Conservation (phyloP, 257 asterid species). For the Marsdenia floribunda region DNA sequence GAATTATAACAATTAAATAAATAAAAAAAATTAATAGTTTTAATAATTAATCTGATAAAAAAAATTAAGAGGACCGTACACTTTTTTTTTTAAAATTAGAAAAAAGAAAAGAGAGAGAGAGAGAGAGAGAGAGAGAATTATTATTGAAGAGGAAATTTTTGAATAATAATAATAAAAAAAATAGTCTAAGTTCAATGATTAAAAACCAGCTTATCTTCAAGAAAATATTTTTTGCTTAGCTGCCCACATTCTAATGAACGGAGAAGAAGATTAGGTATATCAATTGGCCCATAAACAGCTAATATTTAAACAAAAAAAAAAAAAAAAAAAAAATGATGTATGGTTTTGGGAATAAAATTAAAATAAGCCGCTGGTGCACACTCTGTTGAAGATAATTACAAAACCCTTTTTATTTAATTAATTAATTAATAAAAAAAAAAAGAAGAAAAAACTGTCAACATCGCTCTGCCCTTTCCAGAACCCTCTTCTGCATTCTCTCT, state of each 20-base stretch:
- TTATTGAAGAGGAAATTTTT: background rate
- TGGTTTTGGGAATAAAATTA: background rate
- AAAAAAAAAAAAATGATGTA: too few species aligned
- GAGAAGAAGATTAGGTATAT: constrained; percentile 28
- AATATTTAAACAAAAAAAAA: too few species aligned
- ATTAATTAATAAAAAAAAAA: too few species aligned
- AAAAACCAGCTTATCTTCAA: background rate
- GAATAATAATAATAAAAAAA: background rate
- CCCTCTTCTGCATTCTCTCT: constrained; percentile 15
- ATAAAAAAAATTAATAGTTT: too few species aligned
- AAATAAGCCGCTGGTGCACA: constrained; percentile 16
- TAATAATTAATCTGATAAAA: too few species aligned
- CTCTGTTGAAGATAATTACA: constrained; percentile 43
- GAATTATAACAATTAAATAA: too few species aligned
- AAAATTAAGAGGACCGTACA: background rate
- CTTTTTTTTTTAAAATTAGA: too few species aligned
- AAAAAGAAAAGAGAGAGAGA: too few species aligned
- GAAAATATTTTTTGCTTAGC: constrained; percentile 22
- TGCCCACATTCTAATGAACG: constrained; percentile 28
- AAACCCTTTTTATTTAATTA: background rate
- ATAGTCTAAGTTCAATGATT: background rate
- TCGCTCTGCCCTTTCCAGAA: constrained; percentile 44
- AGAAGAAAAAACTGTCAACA: constrained; percentile 30
- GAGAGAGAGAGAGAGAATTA: too few species aligned
- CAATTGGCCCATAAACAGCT: constrained; percentile 34